A percentile compares a stretch with the other conserved stretches of the same genome.
These are phyloP conservation scores for Fraxinus albicans DNA, from an alignment of 305 asterid genomes.

Conservation along the genomic window DNA sequence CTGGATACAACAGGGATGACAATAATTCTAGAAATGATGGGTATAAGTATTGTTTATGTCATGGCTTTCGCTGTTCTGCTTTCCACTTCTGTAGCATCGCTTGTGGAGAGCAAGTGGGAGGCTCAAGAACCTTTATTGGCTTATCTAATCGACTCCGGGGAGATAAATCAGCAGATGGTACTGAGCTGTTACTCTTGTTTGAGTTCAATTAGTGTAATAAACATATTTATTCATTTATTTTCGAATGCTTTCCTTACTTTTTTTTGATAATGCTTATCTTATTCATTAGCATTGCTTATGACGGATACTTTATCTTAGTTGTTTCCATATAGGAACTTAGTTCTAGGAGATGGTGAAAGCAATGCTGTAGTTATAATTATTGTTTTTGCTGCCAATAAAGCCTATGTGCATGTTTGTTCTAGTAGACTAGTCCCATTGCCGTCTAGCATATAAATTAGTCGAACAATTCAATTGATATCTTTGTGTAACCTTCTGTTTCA, in stretches of 20 bases:
- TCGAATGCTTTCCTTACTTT: not conserved
- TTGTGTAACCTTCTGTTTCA: not conserved
- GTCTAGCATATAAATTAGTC: not conserved
- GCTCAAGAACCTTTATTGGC: constrained; percentile 46
- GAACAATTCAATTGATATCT: not conserved
- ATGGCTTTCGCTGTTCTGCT: constrained; percentile 45
- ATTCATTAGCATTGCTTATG: not conserved
- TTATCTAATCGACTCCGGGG: constrained; percentile 45
- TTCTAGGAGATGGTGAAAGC: not conserved
- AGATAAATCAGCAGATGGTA: constrained; percentile 60
- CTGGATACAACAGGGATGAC: constrained; percentile 34
- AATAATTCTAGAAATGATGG: constrained; percentile 48
- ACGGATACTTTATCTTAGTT: not conserved
- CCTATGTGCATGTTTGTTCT: not conserved
- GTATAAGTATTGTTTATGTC: constrained; percentile 34
- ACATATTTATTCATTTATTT: not conserved
- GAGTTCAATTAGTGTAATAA: not conserved
- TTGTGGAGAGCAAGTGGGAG: constrained; percentile 43
- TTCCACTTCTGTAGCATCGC: constrained; percentile 34
- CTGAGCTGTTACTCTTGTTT: constrained; percentile 13
- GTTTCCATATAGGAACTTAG: not conserved
- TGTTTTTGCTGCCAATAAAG: not conserved
- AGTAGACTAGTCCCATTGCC: not conserved
- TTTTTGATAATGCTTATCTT: not conserved
- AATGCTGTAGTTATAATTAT: not conserved